A percentile compares a stretch with the other conserved stretches of the same genome.
Evolutionary conservation across 2,329 filamentous ascomycete species (phyloP).

Genomic region (Hirsutella minnesotensis): DNA sequence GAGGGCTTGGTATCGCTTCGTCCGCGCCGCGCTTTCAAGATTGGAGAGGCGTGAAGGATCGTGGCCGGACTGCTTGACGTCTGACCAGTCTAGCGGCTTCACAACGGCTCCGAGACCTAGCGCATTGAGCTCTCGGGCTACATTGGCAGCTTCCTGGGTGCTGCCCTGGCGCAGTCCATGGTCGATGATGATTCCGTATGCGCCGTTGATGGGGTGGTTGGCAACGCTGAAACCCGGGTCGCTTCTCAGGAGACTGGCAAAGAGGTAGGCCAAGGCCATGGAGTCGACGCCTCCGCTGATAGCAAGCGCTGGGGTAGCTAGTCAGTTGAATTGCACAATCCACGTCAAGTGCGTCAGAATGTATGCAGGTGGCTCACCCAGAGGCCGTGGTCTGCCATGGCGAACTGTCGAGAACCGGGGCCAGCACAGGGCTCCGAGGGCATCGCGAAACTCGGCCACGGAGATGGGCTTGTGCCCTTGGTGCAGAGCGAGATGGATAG

Average conservation of each 20-base stretch:
- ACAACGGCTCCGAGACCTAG: slow-evolving; percentile 21
- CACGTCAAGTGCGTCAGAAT: background rate
- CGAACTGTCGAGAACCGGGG: slow-evolving; percentile 35
- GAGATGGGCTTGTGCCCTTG: slow-evolving; percentile 25
- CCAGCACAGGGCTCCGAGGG: slow-evolving; percentile 34
- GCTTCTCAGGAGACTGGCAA: slow-evolving; percentile 32
- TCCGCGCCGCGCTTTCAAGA: slow-evolving; percentile 68
- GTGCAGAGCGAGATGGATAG: slow-evolving; percentile 12
- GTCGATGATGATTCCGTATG: slow-evolving; percentile 41
- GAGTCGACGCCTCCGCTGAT: slow-evolving; percentile 92
- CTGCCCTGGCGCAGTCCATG: slow-evolving; percentile 45
- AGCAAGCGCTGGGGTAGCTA: slow-evolving; percentile 49
- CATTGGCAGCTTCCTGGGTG: slow-evolving; percentile 35
- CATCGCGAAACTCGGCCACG: slow-evolving; percentile 29
- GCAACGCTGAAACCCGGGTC: slow-evolving; percentile 25
- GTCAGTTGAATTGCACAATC: too few species aligned
- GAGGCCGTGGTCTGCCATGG: slow-evolving; percentile 19
- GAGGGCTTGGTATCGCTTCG: slow-evolving; percentile 59
- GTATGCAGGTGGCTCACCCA: slow-evolving; percentile 24
- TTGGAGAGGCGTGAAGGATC: slow-evolving; percentile 36
- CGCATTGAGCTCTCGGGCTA: slow-evolving; percentile 25
- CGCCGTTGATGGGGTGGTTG: slow-evolving; percentile 30
- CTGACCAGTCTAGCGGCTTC: slow-evolving; percentile 34
- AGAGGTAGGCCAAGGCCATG: slow-evolving; percentile 84
- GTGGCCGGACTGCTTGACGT: slow-evolving; percentile 15